Evolutionary conservation across 2,329 filamentous ascomycete species (phyloP).

Genomic region (Fusarium sp.): DNA sequence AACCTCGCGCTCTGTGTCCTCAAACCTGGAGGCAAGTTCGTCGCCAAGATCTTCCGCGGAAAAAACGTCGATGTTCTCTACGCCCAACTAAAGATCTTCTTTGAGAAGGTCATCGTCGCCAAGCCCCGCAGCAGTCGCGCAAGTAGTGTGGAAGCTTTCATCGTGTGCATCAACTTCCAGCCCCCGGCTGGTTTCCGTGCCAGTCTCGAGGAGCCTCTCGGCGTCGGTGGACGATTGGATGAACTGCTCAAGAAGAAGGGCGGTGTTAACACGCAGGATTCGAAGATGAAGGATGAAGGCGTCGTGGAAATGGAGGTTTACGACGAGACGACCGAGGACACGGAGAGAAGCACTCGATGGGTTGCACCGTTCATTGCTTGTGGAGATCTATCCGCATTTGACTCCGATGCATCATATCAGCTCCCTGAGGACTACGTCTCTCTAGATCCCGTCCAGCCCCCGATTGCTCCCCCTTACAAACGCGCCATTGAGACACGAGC

Average conservation of each 20-base stretch:
- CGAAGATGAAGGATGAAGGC: conserved; percentile 42
- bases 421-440: conserved; percentile 87
- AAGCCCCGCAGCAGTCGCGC: conserved; percentile 95
- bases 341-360: conserved; percentile 68
- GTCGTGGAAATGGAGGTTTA: conserved; percentile 62
- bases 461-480: conserved; percentile 95
- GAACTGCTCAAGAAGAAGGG: conserved; percentile 57
- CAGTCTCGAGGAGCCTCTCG: conserved; percentile 78
- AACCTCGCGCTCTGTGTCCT: conserved; percentile 94
- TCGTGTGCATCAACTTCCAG: conserved; percentile 90
- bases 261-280: conserved; percentile 57
- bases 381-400: conserved; percentile 92
- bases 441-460: conserved; percentile 91
- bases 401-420: conserved; percentile 94
- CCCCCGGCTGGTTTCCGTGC: conserved; percentile 81
- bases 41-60: conserved; percentile 96
- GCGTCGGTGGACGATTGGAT: conserved; percentile 66
- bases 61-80: conserved; percentile 96
- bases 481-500: conserved; percentile 79
- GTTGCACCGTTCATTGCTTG: conserved; percentile 98
- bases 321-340: conserved; percentile 49
- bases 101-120: conserved; percentile 83
- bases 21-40: conserved; percentile 92
- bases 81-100: conserved; percentile 91
- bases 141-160: conserved; percentile 95